Base-by-base conservation (phyloP, 768 basidiomycete species). In the Suillus variegatus region DNA sequence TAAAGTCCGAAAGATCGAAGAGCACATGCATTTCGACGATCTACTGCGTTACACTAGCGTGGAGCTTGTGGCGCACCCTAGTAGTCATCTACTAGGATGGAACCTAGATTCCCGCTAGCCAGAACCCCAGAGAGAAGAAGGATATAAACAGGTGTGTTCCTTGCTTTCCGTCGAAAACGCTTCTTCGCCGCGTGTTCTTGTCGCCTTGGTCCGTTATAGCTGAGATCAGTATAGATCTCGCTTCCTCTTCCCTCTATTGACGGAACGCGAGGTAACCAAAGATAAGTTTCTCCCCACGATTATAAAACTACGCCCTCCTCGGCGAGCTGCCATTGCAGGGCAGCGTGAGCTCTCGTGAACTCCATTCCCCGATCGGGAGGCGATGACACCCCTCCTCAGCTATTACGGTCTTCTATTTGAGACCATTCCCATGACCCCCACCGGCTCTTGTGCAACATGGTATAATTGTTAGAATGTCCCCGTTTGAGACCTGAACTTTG, bases 91-190 rank as follows among this genome's bases (percentile, higher is more conserved):
- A 32, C 32, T 32, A 32, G 32, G 32, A 32, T 41, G 40, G 18
- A 60, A 60, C 57, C 57, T 43, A 60, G 57, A 43, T 60, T 60
- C 57, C 10, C 16, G 18, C 40, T 16, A 41, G 40, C 16, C 18
- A 41, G 57, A 58, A 60, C 8, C 56, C 40, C 40, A 60, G 18
- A 32, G 32, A 32, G 32, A 32, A 60, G 57, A 12, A 43, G 40
- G 40, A 43, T 60, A 60, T 60, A 60, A 60, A 60, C 57, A 60
- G 57, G 57, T 60, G 57, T 60, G 38, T 40, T 55, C 54, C 54
- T 55, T 58, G 40, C 57, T 41, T 60, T 60, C 57, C 57, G 57
- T 60, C 57, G 57, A 60, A 60, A 6, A 43, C 41, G 58, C 40
- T 43, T 60, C 40, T 32, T 60, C 58, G 20, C 58, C 58, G 58